Percentiles rank a stretch among this genome's conserved stretches.
These are phyloP conservation scores for Candida fluviatilis DNA, from an alignment of 805 yeast genomes.

Conservation along the genomic window DNA sequence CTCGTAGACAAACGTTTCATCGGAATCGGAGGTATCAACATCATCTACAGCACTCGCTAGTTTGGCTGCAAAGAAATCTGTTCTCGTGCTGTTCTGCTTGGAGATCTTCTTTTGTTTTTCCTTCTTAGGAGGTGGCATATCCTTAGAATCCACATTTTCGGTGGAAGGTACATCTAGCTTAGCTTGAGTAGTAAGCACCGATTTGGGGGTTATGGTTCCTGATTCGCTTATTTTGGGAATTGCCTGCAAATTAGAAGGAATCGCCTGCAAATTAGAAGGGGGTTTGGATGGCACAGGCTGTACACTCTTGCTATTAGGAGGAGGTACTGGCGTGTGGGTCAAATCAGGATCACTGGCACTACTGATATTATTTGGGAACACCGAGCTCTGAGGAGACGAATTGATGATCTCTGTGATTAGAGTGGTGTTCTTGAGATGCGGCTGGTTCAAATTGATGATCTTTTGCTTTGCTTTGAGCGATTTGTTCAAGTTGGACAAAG, in stretches of 20 bases:
- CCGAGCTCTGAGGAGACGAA: slow-evolving; percentile 27
- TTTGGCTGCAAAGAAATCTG: slow-evolving; percentile 92
- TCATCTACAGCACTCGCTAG: slow-evolving; percentile 93
- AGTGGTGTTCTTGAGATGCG: slow-evolving; percentile 32
- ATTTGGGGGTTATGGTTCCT: slow-evolving; percentile 4
- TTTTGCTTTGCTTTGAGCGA: slow-evolving; percentile 41
- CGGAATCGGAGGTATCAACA: slow-evolving; percentile 80
- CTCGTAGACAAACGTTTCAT: slow-evolving; percentile 96
- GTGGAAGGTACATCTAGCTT: not conserved
- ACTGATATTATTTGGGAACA: slow-evolving; percentile 13
- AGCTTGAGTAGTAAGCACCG: not conserved
- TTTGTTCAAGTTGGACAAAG: slow-evolving; percentile 39
- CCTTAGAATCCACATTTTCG: not conserved
- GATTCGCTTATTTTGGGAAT: not conserved
- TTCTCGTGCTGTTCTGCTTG: slow-evolving; percentile 64
- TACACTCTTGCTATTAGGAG: not conserved
- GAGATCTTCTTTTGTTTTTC: slow-evolving; percentile 25
- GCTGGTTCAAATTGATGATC: slow-evolving; percentile 32
- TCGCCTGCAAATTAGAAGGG: not conserved
- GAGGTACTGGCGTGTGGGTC: not conserved
- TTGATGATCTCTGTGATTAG: slow-evolving; percentile 33
- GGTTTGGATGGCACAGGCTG: slow-evolving; percentile 4
- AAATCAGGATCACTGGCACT: not conserved
- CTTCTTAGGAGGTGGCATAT: slow-evolving; percentile 7
- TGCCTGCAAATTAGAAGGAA: not conserved